Conservation (phyloP, 2,329 filamentous ascomycete species). For the Alternaria sp. region DNA sequence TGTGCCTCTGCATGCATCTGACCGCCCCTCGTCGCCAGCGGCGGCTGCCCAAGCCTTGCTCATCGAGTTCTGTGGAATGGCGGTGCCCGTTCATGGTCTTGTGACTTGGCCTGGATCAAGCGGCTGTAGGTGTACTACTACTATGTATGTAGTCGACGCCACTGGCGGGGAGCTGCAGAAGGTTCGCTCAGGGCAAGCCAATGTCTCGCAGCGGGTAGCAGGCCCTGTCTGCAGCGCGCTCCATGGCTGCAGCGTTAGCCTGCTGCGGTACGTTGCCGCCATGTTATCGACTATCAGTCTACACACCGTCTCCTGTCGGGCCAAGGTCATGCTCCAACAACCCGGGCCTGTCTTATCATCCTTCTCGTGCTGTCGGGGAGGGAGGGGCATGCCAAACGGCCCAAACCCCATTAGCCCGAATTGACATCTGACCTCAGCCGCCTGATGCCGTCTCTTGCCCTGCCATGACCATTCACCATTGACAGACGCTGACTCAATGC, state of each 20-base stretch:
- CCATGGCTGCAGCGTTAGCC: constrained; percentile 30
- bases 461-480: neutral
- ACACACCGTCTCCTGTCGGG: constrained; percentile 40
- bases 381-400: constrained; percentile 4
- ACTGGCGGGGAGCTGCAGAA: constrained; percentile 5
- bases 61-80: constrained; percentile 34
- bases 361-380: constrained; percentile 38
- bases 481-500: constrained; percentile 12
- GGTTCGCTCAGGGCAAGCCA: constrained; percentile 36
- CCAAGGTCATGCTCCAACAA: constrained; percentile 29
- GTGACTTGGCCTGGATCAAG: constrained; percentile 39
- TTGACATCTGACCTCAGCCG: constrained; percentile 25
- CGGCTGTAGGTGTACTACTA: constrained; percentile 24
- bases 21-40: constrained; percentile 16
- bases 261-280: constrained; percentile 30
- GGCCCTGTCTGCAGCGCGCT: constrained; percentile 24
- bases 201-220: constrained; percentile 46
- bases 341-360: constrained; percentile 30
- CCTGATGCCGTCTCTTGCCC: constrained; percentile 27
- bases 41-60: constrained; percentile 31
- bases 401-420: constrained; percentile 19
- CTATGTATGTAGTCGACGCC: too few relatives aligned
- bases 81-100: constrained; percentile 35
- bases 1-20: constrained; percentile 28
- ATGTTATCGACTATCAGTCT: constrained; percentile 27